These are phyloP conservation scores for Pseudozyma thailandica DNA, from an alignment of 1,284 basidiomycete genomes.

Conservation along the genomic window DNA sequence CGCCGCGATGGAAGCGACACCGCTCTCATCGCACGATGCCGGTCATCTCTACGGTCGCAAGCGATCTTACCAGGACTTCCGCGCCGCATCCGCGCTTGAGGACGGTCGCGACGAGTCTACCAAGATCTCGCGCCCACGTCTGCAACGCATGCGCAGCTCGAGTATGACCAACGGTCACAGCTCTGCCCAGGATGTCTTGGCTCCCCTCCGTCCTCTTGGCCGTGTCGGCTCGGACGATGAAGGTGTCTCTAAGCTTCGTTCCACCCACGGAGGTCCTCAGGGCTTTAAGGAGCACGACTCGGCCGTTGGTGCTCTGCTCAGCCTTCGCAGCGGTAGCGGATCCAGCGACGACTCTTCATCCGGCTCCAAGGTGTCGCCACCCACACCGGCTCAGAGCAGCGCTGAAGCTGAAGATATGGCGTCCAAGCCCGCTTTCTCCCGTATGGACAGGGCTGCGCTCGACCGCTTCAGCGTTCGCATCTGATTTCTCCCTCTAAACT, in stretches of 20 bases:
- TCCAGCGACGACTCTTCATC: slow-evolving; percentile 30
- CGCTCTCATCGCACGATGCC: slow-evolving; percentile 2
- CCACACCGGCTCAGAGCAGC: slow-evolving; percentile 24
- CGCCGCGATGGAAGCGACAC: neutral
- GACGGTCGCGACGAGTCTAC: slow-evolving; percentile 5
- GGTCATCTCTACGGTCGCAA: slow-evolving; percentile 30
- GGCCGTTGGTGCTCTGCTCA: slow-evolving; percentile 47
- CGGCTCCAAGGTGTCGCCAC: slow-evolving; percentile 4
- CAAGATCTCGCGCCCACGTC: slow-evolving; percentile 19
- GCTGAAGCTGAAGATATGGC: slow-evolving; percentile 10
- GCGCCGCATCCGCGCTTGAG: slow-evolving; percentile 6
- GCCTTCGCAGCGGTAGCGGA: slow-evolving; percentile 40
- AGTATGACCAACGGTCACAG: slow-evolving; percentile 30
- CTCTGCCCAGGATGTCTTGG: slow-evolving; percentile 17
- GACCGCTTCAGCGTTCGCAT: slow-evolving; percentile 45
- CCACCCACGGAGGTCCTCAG: slow-evolving; percentile 17
- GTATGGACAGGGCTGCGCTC: slow-evolving; percentile 40
- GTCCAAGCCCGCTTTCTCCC: slow-evolving; percentile 28
- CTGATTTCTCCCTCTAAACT: slow-evolving; percentile 2
- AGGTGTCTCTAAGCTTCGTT: slow-evolving; percentile 36
- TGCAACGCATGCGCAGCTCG: slow-evolving; percentile 45
- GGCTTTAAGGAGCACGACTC: slow-evolving; percentile 38
- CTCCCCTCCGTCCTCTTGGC: slow-evolving; percentile 27
- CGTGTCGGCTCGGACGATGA: slow-evolving; percentile 42
- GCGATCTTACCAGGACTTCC: slow-evolving; percentile 40